Evolutionary conservation across 306 rosid species (phyloP).

Genomic region (Gastrolobium villosum): DNA sequence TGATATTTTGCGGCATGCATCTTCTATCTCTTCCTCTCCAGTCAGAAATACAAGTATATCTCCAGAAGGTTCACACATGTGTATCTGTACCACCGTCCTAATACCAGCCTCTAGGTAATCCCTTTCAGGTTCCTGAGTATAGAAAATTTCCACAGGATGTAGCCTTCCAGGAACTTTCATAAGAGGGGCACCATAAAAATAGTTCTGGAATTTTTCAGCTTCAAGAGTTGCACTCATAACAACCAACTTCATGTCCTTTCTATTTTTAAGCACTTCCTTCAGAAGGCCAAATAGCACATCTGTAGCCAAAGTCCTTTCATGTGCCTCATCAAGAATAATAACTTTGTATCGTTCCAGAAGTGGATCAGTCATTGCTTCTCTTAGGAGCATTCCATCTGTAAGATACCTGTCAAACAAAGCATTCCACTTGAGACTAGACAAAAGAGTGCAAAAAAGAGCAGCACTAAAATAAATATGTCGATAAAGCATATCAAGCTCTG

Average conservation of each 20-base stretch:
- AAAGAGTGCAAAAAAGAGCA: background rate
- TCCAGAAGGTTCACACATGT: slow-evolving; percentile 81
- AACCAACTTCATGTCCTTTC: slow-evolving; percentile 87
- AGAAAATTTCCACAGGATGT: slow-evolving; percentile 90
- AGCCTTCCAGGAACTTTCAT: slow-evolving; percentile 98
- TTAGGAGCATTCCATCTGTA: slow-evolving; percentile 94
- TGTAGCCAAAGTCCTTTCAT: slow-evolving; percentile 93
- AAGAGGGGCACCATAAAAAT: slow-evolving; percentile 84
- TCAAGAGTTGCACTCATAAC: slow-evolving; percentile 98
- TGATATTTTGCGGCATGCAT: slow-evolving; percentile 88
- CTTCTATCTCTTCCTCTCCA: slow-evolving; percentile 96
- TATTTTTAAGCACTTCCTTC: slow-evolving; percentile 88
- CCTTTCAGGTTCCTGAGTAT: slow-evolving; percentile 92
- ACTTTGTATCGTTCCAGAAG: slow-evolving; percentile 87
- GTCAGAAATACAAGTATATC: slow-evolving; percentile 94
- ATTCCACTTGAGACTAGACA: slow-evolving; percentile 6
- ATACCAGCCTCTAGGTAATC: slow-evolving; percentile 96
- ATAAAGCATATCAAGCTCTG: background rate
- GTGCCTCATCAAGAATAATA: slow-evolving; percentile 94
- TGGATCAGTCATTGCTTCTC: slow-evolving; percentile 98
- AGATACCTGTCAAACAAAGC: slow-evolving; percentile 67
- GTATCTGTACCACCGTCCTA: slow-evolving; percentile 94
- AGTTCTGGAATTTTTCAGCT: slow-evolving; percentile 97
- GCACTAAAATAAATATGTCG: background rate
- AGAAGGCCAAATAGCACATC: slow-evolving; percentile 95